Evolutionary conservation across 2,329 filamentous ascomycete genomes (phyloP).

Genomic region (Alternaria brassicicola): DNA sequence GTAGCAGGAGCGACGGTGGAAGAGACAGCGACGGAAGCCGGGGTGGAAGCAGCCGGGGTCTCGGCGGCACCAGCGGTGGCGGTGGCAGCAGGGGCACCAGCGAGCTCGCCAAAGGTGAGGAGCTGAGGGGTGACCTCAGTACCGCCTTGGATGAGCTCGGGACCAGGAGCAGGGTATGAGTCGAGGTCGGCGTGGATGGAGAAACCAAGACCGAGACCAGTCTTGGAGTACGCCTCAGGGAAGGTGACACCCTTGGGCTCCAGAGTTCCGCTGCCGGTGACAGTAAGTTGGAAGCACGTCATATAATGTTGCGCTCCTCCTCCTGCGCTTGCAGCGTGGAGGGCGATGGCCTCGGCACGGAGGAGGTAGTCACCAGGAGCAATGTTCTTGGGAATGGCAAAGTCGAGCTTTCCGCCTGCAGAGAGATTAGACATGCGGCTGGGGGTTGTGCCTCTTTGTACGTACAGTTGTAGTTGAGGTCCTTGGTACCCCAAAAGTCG

Average conservation of each 20-base stretch:
- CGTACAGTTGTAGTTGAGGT: slow-evolving; percentile 49
- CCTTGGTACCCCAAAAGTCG: slow-evolving; percentile 51
- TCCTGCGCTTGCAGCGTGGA: slow-evolving; percentile 49
- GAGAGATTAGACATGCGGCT: not conserved
- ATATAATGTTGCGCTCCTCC: slow-evolving; percentile 56
- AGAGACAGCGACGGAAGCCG: slow-evolving; percentile 13
- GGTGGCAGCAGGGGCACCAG: slow-evolving; percentile 26
- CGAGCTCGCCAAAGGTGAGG: slow-evolving; percentile 33
- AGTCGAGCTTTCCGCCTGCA: slow-evolving; percentile 32
- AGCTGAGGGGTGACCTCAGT: slow-evolving; percentile 31
- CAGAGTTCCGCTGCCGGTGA: slow-evolving; percentile 43
- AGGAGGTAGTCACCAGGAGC: slow-evolving; percentile 54
- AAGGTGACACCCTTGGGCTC: slow-evolving; percentile 55
- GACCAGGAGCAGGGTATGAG: slow-evolving; percentile 51
- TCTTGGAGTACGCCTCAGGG: slow-evolving; percentile 51
- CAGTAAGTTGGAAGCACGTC: slow-evolving; percentile 53
- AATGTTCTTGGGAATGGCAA: slow-evolving; percentile 49
- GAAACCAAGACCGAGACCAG: slow-evolving; percentile 52
- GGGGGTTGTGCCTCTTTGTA: not conserved
- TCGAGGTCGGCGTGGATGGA: slow-evolving; percentile 48
- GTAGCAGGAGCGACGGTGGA: slow-evolving; percentile 8
- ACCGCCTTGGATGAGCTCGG: slow-evolving; percentile 45
- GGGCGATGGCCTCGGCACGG: slow-evolving; percentile 55
- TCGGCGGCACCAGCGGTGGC: slow-evolving; percentile 22
- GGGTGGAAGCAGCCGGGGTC: slow-evolving; percentile 24